These are phyloP conservation scores for Penicillium riverlandense DNA, from an alignment of 495 filamentous ascomycete species.

Conservation along the genomic window DNA sequence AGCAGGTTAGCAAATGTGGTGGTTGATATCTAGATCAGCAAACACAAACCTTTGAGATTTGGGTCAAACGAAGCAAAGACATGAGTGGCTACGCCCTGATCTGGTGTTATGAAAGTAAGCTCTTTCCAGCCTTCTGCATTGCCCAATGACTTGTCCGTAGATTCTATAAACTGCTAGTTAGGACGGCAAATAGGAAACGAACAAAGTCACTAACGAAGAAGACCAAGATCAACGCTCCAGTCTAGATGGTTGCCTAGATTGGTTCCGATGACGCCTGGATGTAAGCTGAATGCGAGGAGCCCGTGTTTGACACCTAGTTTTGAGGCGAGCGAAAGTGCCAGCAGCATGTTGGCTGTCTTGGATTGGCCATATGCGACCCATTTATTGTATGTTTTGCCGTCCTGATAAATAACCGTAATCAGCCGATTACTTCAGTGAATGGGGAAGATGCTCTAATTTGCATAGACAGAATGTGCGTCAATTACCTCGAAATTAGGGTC, in stretches of 20 bases:
- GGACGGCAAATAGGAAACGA: too few relatives aligned
- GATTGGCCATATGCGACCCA: slow-evolving; percentile 47
- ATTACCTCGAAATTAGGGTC: slow-evolving; percentile 48
- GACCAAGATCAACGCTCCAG: slow-evolving; percentile 9
- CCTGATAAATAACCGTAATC: slow-evolving; percentile 14
- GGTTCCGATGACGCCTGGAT: slow-evolving; percentile 37
- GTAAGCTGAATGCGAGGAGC: slow-evolving; percentile 28
- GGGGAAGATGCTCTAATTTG: not conserved
- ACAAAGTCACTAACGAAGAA: slow-evolving; percentile 6
- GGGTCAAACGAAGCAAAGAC: slow-evolving; percentile 54
- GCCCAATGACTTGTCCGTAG: slow-evolving; percentile 7
- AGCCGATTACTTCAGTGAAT: slow-evolving; percentile 6
- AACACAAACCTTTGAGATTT: slow-evolving; percentile 31
- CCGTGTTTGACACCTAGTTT: slow-evolving; percentile 19
- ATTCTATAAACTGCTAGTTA: not conserved
- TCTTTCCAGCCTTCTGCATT: slow-evolving; percentile 24
- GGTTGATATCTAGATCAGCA: not conserved
- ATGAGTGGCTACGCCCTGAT: slow-evolving; percentile 50
- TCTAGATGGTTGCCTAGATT: slow-evolving; percentile 22
- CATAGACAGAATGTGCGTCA: not conserved
- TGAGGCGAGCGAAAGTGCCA: slow-evolving; percentile 39
- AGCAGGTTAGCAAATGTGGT: not conserved
- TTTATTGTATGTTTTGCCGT: slow-evolving; percentile 44
- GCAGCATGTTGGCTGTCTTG: slow-evolving; percentile 54
- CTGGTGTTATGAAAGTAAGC: slow-evolving; percentile 32